phyloP scores from a whole-genome alignment of 2,329 filamentous ascomycete genomes.

The Nothophaeocryptopus gaeumannii region DNA sequence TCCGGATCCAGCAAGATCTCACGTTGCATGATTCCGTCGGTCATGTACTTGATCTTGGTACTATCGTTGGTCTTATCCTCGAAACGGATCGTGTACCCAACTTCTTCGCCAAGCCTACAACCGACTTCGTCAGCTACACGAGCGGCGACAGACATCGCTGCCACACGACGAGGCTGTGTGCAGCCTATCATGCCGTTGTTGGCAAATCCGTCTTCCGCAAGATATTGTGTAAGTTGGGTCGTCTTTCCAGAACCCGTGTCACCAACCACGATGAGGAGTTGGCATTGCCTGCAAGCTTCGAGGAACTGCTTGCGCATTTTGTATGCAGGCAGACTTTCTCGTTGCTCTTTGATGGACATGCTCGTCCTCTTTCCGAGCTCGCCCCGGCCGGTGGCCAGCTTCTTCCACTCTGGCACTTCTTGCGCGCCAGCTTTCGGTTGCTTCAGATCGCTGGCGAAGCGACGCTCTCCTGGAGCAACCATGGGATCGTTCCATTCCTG shows the following conservation, averaged over 20 bases:
- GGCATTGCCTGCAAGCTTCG: slow-evolving; percentile 80
- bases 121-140: slow-evolving; percentile 96
- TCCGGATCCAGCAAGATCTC: slow-evolving; percentile 92
- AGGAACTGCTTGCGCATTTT: slow-evolving; percentile 85
- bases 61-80: slow-evolving; percentile 85
- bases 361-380: slow-evolving; percentile 82
- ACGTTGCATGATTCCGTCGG: slow-evolving; percentile 94
- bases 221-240: slow-evolving; percentile 90
- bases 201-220: slow-evolving; percentile 87
- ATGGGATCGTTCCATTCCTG: slow-evolving; percentile 97
- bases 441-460: slow-evolving; percentile 85
- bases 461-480: slow-evolving; percentile 76
- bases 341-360: slow-evolving; percentile 91
- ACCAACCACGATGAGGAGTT: slow-evolving; percentile 91
- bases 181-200: slow-evolving; percentile 89
- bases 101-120: slow-evolving; percentile 83
- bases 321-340: slow-evolving; percentile 84
- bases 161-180: slow-evolving; percentile 93
- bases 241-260: slow-evolving; percentile 98
- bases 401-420: slow-evolving; percentile 88
- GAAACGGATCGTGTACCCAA: slow-evolving; percentile 96
- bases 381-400: slow-evolving; percentile 69
- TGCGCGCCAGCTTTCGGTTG: slow-evolving; percentile 64
- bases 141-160: slow-evolving; percentile 95
- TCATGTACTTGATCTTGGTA: slow-evolving; percentile 99